These are phyloP conservation scores for Agroathelia rolfsii DNA, from an alignment of 1,284 basidiomycete genomes.

Conservation along the genomic window DNA sequence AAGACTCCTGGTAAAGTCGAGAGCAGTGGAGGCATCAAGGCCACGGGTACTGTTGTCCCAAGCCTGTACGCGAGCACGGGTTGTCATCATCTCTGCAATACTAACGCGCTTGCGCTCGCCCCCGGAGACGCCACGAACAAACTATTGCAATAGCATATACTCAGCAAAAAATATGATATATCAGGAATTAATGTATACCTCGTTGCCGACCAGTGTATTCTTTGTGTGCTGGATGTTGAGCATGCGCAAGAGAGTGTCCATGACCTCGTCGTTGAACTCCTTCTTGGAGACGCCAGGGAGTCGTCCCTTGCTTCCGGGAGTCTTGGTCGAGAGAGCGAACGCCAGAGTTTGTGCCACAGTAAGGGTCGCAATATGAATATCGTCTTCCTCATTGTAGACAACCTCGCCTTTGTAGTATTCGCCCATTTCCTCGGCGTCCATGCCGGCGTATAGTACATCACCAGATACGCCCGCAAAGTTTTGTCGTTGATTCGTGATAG, in stretches of 20 bases:
- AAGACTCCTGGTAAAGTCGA: conserved; percentile 68
- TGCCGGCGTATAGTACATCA: conserved; percentile 68
- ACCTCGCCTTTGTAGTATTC: conserved; percentile 75
- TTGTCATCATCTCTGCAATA: conserved; percentile 80
- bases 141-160: too few species aligned
- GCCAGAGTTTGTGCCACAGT: conserved; percentile 65
- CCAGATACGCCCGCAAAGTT: conserved; percentile 55
- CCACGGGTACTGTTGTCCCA: conserved; percentile 84
- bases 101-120: conserved; percentile 84
- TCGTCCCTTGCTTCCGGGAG: conserved; percentile 64
- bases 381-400: conserved; percentile 77
- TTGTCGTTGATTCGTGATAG: conserved; percentile 61
- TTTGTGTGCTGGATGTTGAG: conserved; percentile 72
- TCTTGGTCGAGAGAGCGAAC: conserved; percentile 60
- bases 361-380: conserved; percentile 69
- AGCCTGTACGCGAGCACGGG: conserved; percentile 65
- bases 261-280: conserved; percentile 47
- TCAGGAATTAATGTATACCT: too few species aligned
- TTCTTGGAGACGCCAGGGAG: conserved; percentile 51
- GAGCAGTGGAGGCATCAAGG: conserved; percentile 78
- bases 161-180: too few species aligned
- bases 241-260: conserved; percentile 60
- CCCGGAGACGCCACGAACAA: conserved; percentile 78
- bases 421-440: conserved; percentile 53
- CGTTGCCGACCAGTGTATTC: conserved; percentile 76